Percentiles rank a stretch among this genome's conserved stretches.
Evolutionary conservation across 1,284 basidiomycete species (phyloP).

Genomic region (Puccinia hordei): DNA sequence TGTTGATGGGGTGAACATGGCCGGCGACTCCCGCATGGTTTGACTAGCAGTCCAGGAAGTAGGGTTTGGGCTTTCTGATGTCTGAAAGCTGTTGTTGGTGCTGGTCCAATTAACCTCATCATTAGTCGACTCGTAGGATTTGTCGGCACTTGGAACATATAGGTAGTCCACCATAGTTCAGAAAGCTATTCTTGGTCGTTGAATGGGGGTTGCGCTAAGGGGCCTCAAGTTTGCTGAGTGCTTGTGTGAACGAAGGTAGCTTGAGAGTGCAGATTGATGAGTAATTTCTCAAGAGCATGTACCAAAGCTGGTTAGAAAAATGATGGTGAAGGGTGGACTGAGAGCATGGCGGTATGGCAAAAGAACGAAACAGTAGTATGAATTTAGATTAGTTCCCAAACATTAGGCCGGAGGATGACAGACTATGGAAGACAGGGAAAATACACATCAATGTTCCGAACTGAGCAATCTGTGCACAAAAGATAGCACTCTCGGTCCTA

Average conservation of each 20-base stretch:
- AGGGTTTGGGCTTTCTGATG: conserved; percentile 13
- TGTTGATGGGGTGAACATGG: neutral
- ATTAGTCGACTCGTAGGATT: neutral
- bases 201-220: neutral
- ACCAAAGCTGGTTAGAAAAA: conserved; percentile 6
- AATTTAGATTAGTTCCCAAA: neutral
- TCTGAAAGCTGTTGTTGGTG: conserved; percentile 2
- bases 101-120: neutral
- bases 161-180: conserved; percentile 27
- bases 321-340: neutral
- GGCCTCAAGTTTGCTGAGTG: neutral
- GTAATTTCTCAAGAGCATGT: conserved; percentile 17
- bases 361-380: neutral
- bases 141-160: neutral
- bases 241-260: neutral
- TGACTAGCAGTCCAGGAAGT: conserved; percentile 10
- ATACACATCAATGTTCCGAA: neutral
- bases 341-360: neutral
- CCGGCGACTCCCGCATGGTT: neutral
- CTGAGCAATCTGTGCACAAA: neutral
- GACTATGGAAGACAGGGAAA: neutral
- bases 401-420: neutral
- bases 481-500: neutral
- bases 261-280: conserved; percentile 1
- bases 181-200: neutral